Base-by-base conservation (phyloP, 192 early-diverging fungal genomes). In the Podila epicladia region DNA sequence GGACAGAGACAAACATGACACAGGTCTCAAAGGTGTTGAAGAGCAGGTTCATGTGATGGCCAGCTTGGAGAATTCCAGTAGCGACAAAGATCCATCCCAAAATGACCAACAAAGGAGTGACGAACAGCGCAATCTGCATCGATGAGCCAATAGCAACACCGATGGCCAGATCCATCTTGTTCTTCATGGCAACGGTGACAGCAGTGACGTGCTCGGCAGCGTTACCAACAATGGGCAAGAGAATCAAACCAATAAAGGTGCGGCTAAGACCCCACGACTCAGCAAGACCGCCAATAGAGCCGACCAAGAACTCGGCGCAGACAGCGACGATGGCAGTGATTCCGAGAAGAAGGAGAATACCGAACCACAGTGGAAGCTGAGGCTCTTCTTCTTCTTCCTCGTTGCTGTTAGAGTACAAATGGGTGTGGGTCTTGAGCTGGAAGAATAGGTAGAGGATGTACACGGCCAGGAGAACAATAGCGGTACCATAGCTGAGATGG, bases 181-280 rank as follows among this genome's bases (percentile, higher is more conserved):
- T 89, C 65, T 93, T 91, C 82, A 95, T 87, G 7, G 97, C 95
- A 65, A 92, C 90, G 3, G 91, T 91, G 37, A 97, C 88, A 15
- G 97, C 92, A 58, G 92, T 95, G 6, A 95, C 87, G 84, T 97
- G 96, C 74, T 82, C 67, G 1, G 78, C 93, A 7, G 90, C 93
- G 77, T 95, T 97, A 59, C 94, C 93, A 17, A 97, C 96, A 62
- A 98, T 91, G 2, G 97, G 97, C 67, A 99, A 69, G 35, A 99
- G 72, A 58, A 99, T 95, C 69, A 98, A 86, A 51, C 97, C 97
- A 51, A 99, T 93, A 85, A 99, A 99, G 22, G 91, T 93, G 61
- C 93, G 86, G 38, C 77, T 90, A 26, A 98, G 82, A 38, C 86
- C 82, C 87, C 90, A 95, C 17, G 73, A 58, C 26, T 87, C 72